Base-by-base conservation (phyloP, 768 basidiomycete species). In the Kockovaella imperatae region DNA sequence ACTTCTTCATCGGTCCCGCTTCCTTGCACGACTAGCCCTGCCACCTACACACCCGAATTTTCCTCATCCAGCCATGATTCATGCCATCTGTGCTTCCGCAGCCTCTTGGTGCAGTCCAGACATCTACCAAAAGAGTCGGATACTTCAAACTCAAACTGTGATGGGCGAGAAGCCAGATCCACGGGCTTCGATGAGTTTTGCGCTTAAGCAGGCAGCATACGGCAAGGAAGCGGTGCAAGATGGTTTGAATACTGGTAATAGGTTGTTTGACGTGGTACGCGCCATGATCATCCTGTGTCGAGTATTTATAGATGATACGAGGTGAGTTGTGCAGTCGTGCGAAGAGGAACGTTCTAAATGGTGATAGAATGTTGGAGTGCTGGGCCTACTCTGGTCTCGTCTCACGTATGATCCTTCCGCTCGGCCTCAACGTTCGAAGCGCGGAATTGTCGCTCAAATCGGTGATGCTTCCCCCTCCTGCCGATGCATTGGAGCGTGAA, bases 81-180 rank as follows among this genome's bases (percentile, higher is more conserved):
- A 90, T 63, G 85, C 86, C 13, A 83, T 91, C 35, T 88, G 86
- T 69, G 85, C 86, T 2, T 76, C 83, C 26, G 82, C 83, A 17
- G 82, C 84, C 53, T 47, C 54, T 7, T 66, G 64, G 64, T 66
- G 64, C 38, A 21, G 47, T 10, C 64, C 64, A 5, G 18, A 14
- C 30, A 35, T 52, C 5, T 51, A 54, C 38, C 38, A 51, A 35
- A 11, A 38, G 40, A 42, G 49, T 35, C 46, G 35, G 10, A 42
- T 38, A 18, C 32, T 32, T 18, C 40, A 31, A n/a, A 23, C 23
- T 6, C 49, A 20, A 30, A 45, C 29, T 34, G 36, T 1, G 26
- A 24, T 20, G 28, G 28, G 41, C 18, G 28, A 6, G 13, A 11
- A 21, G 13, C 7, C 18, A 6, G 23, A 21, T 10, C 5, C 23